Percentiles rank a stretch among this genome's conserved stretches.
phyloP scores from a whole-genome alignment of 345 rosid species.

The Acer negundo region DNA sequence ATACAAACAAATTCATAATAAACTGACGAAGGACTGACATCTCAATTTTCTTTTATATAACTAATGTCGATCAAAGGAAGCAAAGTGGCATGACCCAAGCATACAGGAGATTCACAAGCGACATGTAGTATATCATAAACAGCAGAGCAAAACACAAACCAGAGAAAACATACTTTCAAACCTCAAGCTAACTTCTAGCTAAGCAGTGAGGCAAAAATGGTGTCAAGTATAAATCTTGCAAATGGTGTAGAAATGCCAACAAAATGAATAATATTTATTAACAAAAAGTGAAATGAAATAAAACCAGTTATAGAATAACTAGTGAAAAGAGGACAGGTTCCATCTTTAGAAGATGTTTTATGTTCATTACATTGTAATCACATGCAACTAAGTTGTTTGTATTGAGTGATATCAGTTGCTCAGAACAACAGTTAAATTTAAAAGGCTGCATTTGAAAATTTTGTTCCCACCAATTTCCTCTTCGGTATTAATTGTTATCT shows the following conservation, averaged over 20 bases:
- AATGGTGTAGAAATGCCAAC: not conserved
- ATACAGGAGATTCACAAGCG: not conserved
- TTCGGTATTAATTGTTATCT: no score
- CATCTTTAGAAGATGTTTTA: not conserved
- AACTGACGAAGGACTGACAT: not conserved
- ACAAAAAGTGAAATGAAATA: no score
- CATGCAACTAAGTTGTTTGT: not conserved
- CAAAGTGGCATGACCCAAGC: not conserved
- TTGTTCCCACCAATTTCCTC: no score
- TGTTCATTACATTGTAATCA: not conserved
- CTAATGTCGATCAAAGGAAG: not conserved
- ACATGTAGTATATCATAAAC: not conserved
- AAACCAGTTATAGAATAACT: not conserved
- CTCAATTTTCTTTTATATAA: not conserved
- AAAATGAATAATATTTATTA: not conserved
- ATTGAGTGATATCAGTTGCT: not conserved
- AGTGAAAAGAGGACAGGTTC: not conserved
- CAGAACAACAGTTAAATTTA: not conserved
- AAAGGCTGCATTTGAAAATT: no score
- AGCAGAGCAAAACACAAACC: not conserved
- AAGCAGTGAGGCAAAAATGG: not conserved
- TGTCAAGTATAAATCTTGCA: not conserved
- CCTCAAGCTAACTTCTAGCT: not conserved
- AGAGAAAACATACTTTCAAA: not conserved
- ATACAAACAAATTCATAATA: not conserved